phyloP scores from a whole-genome alignment of 2,329 filamentous ascomycete genomes.

The Pseudogymnoascus sp. region DNA sequence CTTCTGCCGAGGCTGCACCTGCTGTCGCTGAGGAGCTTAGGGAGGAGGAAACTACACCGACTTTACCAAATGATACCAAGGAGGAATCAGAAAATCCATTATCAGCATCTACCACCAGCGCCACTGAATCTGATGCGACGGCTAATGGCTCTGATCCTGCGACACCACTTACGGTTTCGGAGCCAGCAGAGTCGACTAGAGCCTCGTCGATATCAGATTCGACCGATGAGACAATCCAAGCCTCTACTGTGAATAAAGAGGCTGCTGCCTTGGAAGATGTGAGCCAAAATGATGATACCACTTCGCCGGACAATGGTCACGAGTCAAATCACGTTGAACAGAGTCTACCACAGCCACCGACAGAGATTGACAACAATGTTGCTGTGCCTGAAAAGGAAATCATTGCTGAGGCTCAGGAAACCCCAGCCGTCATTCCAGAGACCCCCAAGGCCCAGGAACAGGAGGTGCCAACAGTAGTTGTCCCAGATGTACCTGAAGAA shows the following conservation, averaged over 20 bases:
- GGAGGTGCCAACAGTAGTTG: background rate
- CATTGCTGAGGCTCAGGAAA: background rate
- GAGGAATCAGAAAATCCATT: slow-evolving; percentile 52
- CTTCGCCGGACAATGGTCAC: background rate
- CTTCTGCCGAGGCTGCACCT: background rate
- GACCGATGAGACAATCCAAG: slow-evolving; percentile 52
- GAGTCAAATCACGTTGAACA: background rate
- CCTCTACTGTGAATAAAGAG: slow-evolving; percentile 18
- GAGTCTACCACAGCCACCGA: background rate
- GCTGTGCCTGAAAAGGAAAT: background rate
- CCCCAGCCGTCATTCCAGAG: background rate
- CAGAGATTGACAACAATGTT: background rate
- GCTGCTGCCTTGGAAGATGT: background rate
- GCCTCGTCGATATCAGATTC: slow-evolving; percentile 59
- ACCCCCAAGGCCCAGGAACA: background rate
- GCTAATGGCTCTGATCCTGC: slow-evolving; percentile 52
- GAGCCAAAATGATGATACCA: background rate
- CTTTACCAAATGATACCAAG: slow-evolving; percentile 33
- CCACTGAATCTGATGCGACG: slow-evolving; percentile 32
- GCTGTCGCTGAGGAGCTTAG: slow-evolving; percentile 16
- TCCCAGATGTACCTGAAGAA: background rate
- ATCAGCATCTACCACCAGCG: slow-evolving; percentile 36
- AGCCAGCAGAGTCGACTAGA: slow-evolving; percentile 54
- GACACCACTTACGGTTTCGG: slow-evolving; percentile 51
- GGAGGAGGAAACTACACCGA: slow-evolving; percentile 24